Evolutionary conservation across 2,329 filamentous ascomycete species (phyloP).

Genomic region (Diaporthe sp.): DNA sequence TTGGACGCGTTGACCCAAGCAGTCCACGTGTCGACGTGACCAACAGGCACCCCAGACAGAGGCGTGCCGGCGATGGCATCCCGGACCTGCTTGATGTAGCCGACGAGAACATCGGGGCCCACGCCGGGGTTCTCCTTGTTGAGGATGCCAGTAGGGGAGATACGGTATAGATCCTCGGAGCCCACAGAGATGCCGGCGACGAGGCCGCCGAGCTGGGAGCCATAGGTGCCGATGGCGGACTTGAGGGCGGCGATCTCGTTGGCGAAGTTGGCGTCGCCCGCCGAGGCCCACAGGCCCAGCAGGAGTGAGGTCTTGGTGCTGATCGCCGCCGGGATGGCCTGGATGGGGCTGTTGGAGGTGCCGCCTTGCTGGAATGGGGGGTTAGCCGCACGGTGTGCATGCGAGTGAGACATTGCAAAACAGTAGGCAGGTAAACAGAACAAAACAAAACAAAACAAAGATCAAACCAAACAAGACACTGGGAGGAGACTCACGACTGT

Average conservation of each 20-base stretch:
- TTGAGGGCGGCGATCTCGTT: constrained; percentile 83
- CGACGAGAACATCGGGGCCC: constrained; percentile 71
- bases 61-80: constrained; percentile 73
- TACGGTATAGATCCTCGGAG: constrained; percentile 88
- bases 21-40: constrained; percentile 93
- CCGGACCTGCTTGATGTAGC: constrained; percentile 79
- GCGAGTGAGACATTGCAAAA: background rate
- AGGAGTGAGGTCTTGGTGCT: constrained; percentile 83
- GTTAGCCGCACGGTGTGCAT: constrained; percentile 18
- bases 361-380: constrained; percentile 65
- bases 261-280: constrained; percentile 69
- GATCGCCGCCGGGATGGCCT: constrained; percentile 87
- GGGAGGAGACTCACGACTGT: constrained; percentile 61
- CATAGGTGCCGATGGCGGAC: constrained; percentile 78
- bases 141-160: constrained; percentile 75
- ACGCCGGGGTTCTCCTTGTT: constrained; percentile 74
- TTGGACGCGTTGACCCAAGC: constrained; percentile 82
- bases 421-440: background rate
- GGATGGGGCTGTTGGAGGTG: constrained; percentile 74
- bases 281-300: constrained; percentile 87
- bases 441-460: background rate
- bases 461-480: background rate
- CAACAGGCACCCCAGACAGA: constrained; percentile 71
- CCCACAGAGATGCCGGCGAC: constrained; percentile 89
- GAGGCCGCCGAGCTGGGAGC: constrained; percentile 72